Base-by-base conservation (phyloP, 306 rosid genomes). In the Malus orientalis region DNA sequence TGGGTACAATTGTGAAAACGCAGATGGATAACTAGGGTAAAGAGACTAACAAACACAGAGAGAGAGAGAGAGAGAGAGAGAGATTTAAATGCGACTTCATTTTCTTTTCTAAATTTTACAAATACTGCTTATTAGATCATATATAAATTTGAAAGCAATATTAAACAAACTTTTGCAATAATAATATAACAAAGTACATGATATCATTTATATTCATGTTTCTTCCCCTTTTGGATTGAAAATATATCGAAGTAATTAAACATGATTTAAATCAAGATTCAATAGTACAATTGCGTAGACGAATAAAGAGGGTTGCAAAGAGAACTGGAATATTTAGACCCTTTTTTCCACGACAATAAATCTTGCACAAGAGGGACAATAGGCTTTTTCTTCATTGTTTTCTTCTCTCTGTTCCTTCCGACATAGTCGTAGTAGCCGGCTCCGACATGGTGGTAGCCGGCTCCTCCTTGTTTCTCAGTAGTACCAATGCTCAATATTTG, bases 341-440 rank as follows among this genome's bases (percentile, higher is more conserved):
- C 22, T 54, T 87, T 91, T 76, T 79, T 87, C 87, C 73, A 79
- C 27, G 80, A 87, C 70, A 89, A 82, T 0, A 90, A 69, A 78
- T 91, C 91, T 32, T 82, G 86, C 2, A 94, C 87, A 16, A 94
- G 87, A 38, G 98, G 98, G 29, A 94, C 87, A 8, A 94, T 91
- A 8, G 98, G 98, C 85, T 94, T 94, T 61, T 83, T 85, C 91
- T 86, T 93, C 71, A 15, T 70, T 33, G 2, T 76, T 71, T 86
- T 78, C 49, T 18, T 74, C 38, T 22, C 42, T 23, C 71, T 32
- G 8, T 42, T 81, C 23, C 71, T 79, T 70, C 77, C 81, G 27
- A 81, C 61, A 54, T 23, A 18, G 6, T 15, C 20, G 55, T 15
- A 49, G 55, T 51, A 49, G 55, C 8, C 55, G 55, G 3, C 55